Base-by-base conservation (phyloP, 2,329 filamentous ascomycete species). In the Alternaria sp. region DNA sequence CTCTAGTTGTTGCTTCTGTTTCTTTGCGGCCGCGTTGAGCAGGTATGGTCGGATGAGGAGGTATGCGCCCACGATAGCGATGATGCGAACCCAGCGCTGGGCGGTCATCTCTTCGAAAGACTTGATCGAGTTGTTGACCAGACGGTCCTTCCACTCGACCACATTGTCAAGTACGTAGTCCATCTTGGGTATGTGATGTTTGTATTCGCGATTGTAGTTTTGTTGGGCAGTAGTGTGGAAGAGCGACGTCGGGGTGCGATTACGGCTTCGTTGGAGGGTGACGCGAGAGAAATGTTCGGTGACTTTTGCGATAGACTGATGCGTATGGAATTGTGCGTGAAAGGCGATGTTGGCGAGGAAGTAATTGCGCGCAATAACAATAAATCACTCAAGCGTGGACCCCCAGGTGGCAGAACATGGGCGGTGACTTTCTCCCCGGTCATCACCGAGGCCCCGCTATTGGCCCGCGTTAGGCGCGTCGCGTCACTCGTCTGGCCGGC, bases 51-150 rank as follows among this genome's bases (percentile, higher is more conserved):
- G 89, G 23, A 80, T 62, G 56, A 96, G 86, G 67, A 89, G 76
- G 82, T 95, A 96, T 59, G 87, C 89, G 72, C 92, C 88, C 19
- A 93, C 86, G 65, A 93, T 86, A 69, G 89, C 85, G 69, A 93
- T 80, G 61, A 96, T 85, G 51, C 92, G 91, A 71, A 96, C 81
- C 80, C 83, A 86, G 69, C 84, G 83, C 62, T 80, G 75, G 32
- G 77, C 61, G 49, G 77, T 79, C 69, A 86, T 80, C 26, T 79
- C 71, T 26, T 80, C 76, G 71, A 86, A 81, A 47, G 83, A 81
- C 57, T 69, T 79, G 61, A 69, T 75, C 59, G 81, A 69, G 72
- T 85, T 85, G 68, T 72, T 75, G 62, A 73, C 65, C 63, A 81
- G 74, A 66, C 80, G 80, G 61, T 74, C 65, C 55, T 70, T 72